These are phyloP conservation scores for Pichia sp. DNA, from an alignment of 1,139 yeast species.

Conservation along the genomic window DNA sequence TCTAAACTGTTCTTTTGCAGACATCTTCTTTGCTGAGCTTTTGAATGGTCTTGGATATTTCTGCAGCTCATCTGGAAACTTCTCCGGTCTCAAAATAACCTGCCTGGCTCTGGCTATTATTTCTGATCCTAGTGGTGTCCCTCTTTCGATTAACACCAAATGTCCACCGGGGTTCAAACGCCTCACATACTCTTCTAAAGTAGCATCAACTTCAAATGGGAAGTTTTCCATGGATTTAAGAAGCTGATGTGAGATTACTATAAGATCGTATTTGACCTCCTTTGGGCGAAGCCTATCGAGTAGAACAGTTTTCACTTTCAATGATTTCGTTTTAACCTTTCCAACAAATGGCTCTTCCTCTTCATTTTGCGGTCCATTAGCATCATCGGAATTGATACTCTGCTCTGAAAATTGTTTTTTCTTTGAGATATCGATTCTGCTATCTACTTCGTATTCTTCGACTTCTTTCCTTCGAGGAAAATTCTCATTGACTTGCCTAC, in stretches of 20 bases:
- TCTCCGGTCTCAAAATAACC: slow-evolving; percentile 78
- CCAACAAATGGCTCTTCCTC: slow-evolving; percentile 41
- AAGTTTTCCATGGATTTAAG: slow-evolving; percentile 56
- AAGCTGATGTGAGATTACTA: slow-evolving; percentile 81
- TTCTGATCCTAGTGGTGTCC: slow-evolving; percentile 87
- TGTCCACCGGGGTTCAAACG: slow-evolving; percentile 75
- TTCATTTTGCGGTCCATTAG: not conserved
- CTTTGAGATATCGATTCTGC: slow-evolving; percentile 5
- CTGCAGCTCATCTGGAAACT: slow-evolving; percentile 48
- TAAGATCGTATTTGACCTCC: slow-evolving; percentile 60
- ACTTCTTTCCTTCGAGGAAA: slow-evolving; percentile 21
- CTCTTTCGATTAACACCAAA: slow-evolving; percentile 76
- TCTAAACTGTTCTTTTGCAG: slow-evolving; percentile 9
- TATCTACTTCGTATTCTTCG: slow-evolving; percentile 2
- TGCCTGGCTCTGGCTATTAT: slow-evolving; percentile 87
- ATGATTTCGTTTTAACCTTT: slow-evolving; percentile 53
- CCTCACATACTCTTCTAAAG: slow-evolving; percentile 54
- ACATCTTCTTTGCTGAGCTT: slow-evolving; percentile 41
- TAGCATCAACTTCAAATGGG: slow-evolving; percentile 70
- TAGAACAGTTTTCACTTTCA: slow-evolving; percentile 51
- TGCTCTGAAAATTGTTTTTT: not conserved
- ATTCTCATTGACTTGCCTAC: slow-evolving; percentile 61
- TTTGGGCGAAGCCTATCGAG: slow-evolving; percentile 44
- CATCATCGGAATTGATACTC: not conserved
- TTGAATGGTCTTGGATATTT: slow-evolving; percentile 70